Conservation (phyloP, 805 yeast species). For the Nematodospora valgi region DNA sequence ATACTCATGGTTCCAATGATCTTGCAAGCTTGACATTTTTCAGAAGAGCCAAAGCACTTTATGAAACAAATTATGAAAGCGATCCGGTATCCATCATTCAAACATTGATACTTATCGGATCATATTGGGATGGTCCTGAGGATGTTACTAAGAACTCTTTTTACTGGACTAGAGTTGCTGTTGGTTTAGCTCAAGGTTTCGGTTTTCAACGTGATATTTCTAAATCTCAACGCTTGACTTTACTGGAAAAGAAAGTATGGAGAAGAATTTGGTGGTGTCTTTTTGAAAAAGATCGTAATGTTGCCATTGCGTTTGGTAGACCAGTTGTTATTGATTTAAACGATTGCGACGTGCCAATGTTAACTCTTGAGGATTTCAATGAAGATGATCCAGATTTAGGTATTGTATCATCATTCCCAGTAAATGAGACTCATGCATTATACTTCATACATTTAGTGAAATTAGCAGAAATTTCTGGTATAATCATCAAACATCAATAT, state of each 20-base stretch:
- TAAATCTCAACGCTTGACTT: conserved; percentile 35
- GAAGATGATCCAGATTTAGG: conserved; percentile 40
- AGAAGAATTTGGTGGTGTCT: conserved; percentile 77
- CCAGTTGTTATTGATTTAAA: conserved; percentile 66
- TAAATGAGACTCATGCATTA: conserved; percentile 47
- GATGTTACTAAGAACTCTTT: conserved; percentile 62
- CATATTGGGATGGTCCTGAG: conserved; percentile 74
- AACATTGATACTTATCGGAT: conserved; percentile 57
- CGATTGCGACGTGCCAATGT: conserved; percentile 76
- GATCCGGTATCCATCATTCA: conserved; percentile 63
- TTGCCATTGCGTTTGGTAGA: conserved; percentile 71
- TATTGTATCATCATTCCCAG: conserved; percentile 39
- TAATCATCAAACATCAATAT: conserved; percentile 65
- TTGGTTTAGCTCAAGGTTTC: conserved; percentile 68
- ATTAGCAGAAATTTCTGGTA: conserved; percentile 68
- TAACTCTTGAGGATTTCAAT: conserved; percentile 60
- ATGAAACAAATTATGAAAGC: conserved; percentile 64
- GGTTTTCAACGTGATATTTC: conserved; percentile 67
- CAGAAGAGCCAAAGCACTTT: conserved; percentile 70
- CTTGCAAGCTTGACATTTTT: conserved; percentile 52
- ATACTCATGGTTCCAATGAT: conserved; percentile 48
- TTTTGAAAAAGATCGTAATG: conserved; percentile 65
- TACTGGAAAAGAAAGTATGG: conserved; percentile 46
- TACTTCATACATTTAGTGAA: conserved; percentile 62
- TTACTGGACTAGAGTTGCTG: conserved; percentile 69